phyloP scores from a whole-genome alignment of 176 grass and related monocot species.

The Juncus inflexus region DNA sequence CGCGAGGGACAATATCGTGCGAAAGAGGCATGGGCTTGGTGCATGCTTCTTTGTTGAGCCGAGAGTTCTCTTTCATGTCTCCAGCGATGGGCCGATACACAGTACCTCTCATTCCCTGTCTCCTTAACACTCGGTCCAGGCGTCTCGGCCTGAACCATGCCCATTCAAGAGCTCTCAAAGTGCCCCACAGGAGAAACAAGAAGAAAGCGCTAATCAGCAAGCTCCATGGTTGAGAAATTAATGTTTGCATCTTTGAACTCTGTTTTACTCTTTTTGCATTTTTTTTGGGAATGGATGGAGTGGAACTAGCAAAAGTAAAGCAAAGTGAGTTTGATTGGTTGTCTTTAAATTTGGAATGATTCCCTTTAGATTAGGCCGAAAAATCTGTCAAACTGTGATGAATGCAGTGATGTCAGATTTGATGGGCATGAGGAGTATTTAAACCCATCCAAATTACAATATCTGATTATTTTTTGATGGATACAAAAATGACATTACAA shows the following conservation, averaged over 20 bases:
- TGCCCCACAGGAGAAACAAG: conserved; percentile 34
- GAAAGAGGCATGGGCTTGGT: conserved; percentile 42
- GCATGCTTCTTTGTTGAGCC: conserved; percentile 46
- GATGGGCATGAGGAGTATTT: too few relatives aligned
- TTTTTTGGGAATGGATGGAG: neutral
- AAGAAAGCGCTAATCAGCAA: conserved; percentile 17
- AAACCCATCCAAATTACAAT: too few relatives aligned
- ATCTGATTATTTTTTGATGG: too few relatives aligned
- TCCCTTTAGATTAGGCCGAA: too few relatives aligned
- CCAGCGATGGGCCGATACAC: conserved; percentile 39
- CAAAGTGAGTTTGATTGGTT: too few relatives aligned
- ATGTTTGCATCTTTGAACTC: neutral
- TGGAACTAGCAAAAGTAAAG: too few relatives aligned
- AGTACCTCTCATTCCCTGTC: conserved; percentile 60
- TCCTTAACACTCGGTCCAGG: conserved; percentile 30
- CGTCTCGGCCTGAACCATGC: conserved; percentile 55
- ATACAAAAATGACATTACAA: too few relatives aligned
- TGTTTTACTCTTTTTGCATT: too few relatives aligned
- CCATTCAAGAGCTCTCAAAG: conserved; percentile 38
- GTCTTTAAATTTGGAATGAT: too few relatives aligned
- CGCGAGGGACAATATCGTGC: conserved; percentile 47
- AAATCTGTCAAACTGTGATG: too few relatives aligned
- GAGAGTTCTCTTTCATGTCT: conserved; percentile 31
- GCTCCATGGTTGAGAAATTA: conserved; percentile 10
- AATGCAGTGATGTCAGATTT: too few relatives aligned